phyloP scores from a whole-genome alignment of 1,284 basidiomycete genomes.

The Ganoderma resinaceum region DNA sequence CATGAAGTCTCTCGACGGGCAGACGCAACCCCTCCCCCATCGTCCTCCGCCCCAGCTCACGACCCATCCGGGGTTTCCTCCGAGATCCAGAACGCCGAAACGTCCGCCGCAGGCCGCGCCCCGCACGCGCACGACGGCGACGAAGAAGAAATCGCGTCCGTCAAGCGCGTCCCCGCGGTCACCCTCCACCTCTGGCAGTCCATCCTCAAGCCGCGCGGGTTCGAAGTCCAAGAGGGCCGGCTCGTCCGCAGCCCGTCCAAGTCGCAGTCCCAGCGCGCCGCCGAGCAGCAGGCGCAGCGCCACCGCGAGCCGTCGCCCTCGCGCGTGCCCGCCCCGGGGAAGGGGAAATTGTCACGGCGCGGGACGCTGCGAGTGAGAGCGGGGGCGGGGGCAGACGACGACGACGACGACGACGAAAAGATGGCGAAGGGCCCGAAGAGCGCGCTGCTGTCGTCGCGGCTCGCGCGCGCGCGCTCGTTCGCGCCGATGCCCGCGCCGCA shows the following conservation, averaged over 20 bases:
- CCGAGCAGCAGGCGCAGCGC: conserved; percentile 7
- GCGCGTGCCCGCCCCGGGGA: neutral
- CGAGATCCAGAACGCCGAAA: conserved; percentile 24
- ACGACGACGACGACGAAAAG: conserved; percentile 14
- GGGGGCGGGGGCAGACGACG: conserved; percentile 13
- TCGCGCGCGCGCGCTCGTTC: conserved; percentile 66
- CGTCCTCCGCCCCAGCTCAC: conserved; percentile 1
- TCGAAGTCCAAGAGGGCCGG: conserved; percentile 59
- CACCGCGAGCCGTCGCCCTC: conserved; percentile 27
- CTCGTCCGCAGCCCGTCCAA: conserved; percentile 64
- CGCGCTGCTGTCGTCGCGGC: conserved; percentile 59
- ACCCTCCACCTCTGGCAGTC: conserved; percentile 72
- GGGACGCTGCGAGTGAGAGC: conserved; percentile 21
- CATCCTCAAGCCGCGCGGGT: conserved; percentile 69
- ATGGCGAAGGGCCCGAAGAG: conserved; percentile 38
- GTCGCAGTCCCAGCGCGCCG: conserved; percentile 44
- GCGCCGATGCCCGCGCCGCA: conserved; percentile 42
- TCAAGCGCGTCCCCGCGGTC: conserved; percentile 61
- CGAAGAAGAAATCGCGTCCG: conserved; percentile 57
- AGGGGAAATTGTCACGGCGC: neutral
- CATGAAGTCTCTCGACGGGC: neutral
- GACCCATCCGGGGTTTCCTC: conserved; percentile 23
- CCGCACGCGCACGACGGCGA: conserved; percentile 24
- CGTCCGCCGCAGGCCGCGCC: conserved; percentile 11
- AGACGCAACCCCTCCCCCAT: conserved; percentile 18